These are phyloP conservation scores for Rhododendron williamsianum DNA, from an alignment of 148 eudicot species.

Conservation along the genomic window DNA sequence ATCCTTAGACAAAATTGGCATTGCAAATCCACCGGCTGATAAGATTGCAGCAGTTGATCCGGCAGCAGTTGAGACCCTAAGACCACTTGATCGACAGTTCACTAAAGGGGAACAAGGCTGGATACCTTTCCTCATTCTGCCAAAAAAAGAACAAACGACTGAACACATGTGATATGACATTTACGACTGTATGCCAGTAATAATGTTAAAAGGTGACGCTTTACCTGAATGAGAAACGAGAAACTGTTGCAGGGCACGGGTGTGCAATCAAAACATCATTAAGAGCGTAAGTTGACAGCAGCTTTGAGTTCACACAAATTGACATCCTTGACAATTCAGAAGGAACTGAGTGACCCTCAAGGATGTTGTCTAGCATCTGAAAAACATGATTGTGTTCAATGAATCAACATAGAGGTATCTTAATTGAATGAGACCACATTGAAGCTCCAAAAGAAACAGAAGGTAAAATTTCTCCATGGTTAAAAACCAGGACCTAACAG, in stretches of 20 bases:
- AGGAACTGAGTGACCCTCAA: slow-evolving; percentile 44
- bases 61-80: slow-evolving; percentile 84
- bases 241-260: slow-evolving; percentile 87
- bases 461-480: background rate
- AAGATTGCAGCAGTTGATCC: slow-evolving; percentile 97
- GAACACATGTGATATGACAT: background rate
- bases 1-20: slow-evolving; percentile 78
- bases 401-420: background rate
- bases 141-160: background rate
- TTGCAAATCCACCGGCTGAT: slow-evolving; percentile 79
- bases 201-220: background rate
- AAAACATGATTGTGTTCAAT: background rate
- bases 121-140: slow-evolving; percentile 46
- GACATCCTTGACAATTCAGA: slow-evolving; percentile 73
- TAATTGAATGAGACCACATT: background rate
- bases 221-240: slow-evolving; percentile 86
- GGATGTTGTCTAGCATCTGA: slow-evolving; percentile 67
- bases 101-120: slow-evolving; percentile 32
- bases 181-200: background rate
- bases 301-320: slow-evolving; percentile 49
- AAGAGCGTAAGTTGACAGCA: slow-evolving; percentile 51
- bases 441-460: background rate
- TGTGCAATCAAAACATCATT: slow-evolving; percentile 79
- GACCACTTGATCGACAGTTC: slow-evolving; percentile 76
- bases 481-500: background rate